Base-by-base conservation (phyloP, 2,329 filamentous ascomycete genomes). In the Dothidotthia symphoricarpi region DNA sequence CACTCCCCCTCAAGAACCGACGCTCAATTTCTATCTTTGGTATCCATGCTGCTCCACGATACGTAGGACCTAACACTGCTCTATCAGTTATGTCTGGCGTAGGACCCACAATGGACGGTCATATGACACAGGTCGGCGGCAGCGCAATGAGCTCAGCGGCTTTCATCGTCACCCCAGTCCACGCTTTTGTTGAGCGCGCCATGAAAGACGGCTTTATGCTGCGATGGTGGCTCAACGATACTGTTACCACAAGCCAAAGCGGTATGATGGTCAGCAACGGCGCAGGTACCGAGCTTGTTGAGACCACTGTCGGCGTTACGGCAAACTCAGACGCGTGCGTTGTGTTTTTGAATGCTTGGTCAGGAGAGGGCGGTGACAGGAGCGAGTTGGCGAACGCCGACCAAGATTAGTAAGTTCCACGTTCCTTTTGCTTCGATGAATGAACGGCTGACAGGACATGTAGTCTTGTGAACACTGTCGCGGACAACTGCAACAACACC, bases 401-500 rank as follows among this genome's bases (percentile, higher is more conserved):
- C 17, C 26, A 35, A 17, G 39, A 42, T 16, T 13, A 34, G 38
- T 41, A 19, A 36, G 38, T 36, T 24, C 13, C 13, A 22, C 15
- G 24, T 16, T 14, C 11, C 19, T 5, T 30, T 16, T 19, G 14
- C 4, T 30, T 6, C 6, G 10, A 7, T 15, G n/a, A 6, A 12
- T n/a, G 6, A 7, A 33, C 13, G 16, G 17, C 28, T 41, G 19
- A 31, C n/a, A 22, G 13, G 1, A 16, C 31, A 6, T 31, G 47
- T 17, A 28, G 41, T 6, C 34, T 73, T 1, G 69, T 72, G 5
- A 61, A 74, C 22, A 61, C 57, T 5, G 68, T 74, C 4, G 67
- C 73, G 4, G 53, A 59, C 11, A 50, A 57, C 31, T 75, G 72
- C 59, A 65, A 60, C 47, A 75, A 75, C 51, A 76, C 73, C 2